phyloP scores from a whole-genome alignment of 805 yeast genomes.

The Metschnikowia dekortorum region DNA sequence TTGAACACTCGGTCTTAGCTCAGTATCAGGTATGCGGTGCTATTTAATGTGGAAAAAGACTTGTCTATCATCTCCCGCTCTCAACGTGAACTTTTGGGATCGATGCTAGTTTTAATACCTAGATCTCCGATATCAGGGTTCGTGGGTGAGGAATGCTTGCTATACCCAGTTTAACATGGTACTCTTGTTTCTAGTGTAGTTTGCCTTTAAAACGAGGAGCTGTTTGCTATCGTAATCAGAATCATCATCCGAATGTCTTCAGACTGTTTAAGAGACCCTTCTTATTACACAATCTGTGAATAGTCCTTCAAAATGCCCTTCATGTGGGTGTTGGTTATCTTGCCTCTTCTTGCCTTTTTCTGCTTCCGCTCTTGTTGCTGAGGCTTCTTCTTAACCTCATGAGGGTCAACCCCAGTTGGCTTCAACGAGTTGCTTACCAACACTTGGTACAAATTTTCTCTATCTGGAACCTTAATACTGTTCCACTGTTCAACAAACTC shows the following conservation, averaged over 20 bases:
- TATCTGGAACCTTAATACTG: slow-evolving; percentile 71
- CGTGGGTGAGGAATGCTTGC: neutral
- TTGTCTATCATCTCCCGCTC: neutral
- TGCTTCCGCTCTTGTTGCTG: slow-evolving; percentile 64
- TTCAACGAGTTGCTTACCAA: slow-evolving; percentile 82
- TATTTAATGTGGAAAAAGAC: neutral
- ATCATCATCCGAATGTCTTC: neutral
- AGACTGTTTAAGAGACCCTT: neutral
- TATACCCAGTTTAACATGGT: neutral
- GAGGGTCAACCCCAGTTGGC: slow-evolving; percentile 98
- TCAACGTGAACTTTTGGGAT: no score
- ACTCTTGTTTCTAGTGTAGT: neutral
- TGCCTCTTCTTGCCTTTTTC: slow-evolving; percentile 88
- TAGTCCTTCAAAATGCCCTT: slow-evolving; percentile 92
- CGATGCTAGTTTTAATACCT: no score
- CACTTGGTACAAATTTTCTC: slow-evolving; percentile 73
- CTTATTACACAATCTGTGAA: slow-evolving; percentile 30
- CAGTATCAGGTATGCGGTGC: no score
- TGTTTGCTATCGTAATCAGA: neutral
- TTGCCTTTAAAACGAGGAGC: neutral
- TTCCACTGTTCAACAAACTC: slow-evolving; percentile 85
- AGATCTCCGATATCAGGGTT: neutral
- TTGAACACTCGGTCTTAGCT: neutral
- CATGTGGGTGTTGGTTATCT: slow-evolving; percentile 94
- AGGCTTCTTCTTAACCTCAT: slow-evolving; percentile 67